Percentiles rank a stretch among this genome's conserved stretches.
These are phyloP conservation scores for Aspergillus kassunensis DNA, from an alignment of 495 filamentous ascomycete species.

Conservation along the genomic window DNA sequence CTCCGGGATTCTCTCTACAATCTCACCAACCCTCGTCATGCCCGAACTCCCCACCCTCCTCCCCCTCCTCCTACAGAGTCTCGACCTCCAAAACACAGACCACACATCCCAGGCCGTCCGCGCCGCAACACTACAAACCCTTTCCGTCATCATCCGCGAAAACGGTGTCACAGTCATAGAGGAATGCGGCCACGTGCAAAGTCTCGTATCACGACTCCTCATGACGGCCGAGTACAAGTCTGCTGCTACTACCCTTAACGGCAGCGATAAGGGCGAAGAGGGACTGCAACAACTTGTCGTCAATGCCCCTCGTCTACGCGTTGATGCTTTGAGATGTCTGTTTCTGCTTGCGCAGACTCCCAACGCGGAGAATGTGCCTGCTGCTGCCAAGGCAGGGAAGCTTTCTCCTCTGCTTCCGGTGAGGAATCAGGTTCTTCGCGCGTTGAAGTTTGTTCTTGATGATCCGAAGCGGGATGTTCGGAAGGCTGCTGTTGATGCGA, in stretches of 20 bases:
- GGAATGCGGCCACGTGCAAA: constrained; percentile 56
- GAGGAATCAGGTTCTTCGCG: constrained; percentile 51
- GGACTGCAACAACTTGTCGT: constrained; percentile 7
- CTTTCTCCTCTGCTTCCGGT: constrained; percentile 54
- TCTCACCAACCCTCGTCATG: constrained; percentile 56
- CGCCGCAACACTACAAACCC: constrained; percentile 57
- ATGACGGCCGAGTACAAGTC: constrained; percentile 32
- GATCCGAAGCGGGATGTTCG: constrained; percentile 65
- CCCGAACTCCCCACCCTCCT: constrained; percentile 56
- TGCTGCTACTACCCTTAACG: not conserved
- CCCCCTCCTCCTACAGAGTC: constrained; percentile 64
- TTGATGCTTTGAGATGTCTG: constrained; percentile 53
- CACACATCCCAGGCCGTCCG: constrained; percentile 46
- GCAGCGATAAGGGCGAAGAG: not conserved
- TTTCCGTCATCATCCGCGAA: constrained; percentile 57
- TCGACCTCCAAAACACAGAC: constrained; percentile 55
- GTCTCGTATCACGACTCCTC: constrained; percentile 56
- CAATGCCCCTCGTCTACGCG: constrained; percentile 45
- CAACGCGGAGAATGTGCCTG: constrained; percentile 18
- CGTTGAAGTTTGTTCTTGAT: constrained; percentile 54
- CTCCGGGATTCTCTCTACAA: constrained; percentile 58
- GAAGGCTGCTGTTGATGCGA: constrained; percentile 64
- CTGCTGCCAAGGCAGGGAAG: constrained; percentile 30
- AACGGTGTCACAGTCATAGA: constrained; percentile 47
- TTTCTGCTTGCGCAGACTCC: constrained; percentile 47